A percentile compares a stretch with the other conserved stretches of the same genome.
phyloP scores from a whole-genome alignment of 306 rosid species.

The Carpinus viminea region DNA sequence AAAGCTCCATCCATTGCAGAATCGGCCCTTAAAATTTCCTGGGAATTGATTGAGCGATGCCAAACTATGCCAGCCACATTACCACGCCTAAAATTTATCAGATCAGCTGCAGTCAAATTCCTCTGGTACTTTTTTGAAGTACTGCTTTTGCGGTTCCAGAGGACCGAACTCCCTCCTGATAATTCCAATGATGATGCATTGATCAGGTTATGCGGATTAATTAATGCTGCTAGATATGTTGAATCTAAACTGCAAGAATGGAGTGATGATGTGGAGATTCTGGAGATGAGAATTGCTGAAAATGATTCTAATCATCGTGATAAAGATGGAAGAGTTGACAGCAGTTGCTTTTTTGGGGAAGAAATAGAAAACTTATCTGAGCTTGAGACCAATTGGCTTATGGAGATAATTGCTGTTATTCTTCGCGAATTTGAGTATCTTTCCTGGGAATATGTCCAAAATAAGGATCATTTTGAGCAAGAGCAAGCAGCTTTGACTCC shows the following conservation, averaged over 20 bases:
- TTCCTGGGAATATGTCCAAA: conserved; percentile 58
- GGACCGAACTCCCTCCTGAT: conserved; percentile 40
- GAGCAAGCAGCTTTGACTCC: conserved; percentile 30
- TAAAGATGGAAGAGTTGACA: conserved; percentile 26
- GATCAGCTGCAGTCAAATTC: conserved; percentile 66
- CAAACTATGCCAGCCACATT: conserved; percentile 55
- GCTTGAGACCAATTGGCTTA: conserved; percentile 68
- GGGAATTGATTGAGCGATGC: conserved; percentile 68
- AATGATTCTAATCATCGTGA: conserved; percentile 36
- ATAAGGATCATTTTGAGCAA: conserved; percentile 35
- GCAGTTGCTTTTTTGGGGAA: conserved; percentile 50
- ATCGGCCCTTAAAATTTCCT: conserved; percentile 50
- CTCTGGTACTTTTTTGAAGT: conserved; percentile 71
- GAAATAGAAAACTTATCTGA: conserved; percentile 67
- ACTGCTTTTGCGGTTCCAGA: conserved; percentile 51
- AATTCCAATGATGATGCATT: conserved; percentile 40
- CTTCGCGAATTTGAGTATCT: conserved; percentile 66
- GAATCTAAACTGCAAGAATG: conserved; percentile 60
- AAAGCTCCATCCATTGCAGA: conserved; percentile 66
- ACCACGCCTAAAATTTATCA: conserved; percentile 45
- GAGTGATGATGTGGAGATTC: conserved; percentile 60
- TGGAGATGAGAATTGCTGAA: conserved; percentile 75
- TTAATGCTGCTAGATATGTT: conserved; percentile 66
- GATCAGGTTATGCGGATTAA: conserved; percentile 43
- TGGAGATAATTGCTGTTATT: conserved; percentile 59